Conservation (phyloP, 306 rosid genomes). For the Biancaea sappan region DNA sequence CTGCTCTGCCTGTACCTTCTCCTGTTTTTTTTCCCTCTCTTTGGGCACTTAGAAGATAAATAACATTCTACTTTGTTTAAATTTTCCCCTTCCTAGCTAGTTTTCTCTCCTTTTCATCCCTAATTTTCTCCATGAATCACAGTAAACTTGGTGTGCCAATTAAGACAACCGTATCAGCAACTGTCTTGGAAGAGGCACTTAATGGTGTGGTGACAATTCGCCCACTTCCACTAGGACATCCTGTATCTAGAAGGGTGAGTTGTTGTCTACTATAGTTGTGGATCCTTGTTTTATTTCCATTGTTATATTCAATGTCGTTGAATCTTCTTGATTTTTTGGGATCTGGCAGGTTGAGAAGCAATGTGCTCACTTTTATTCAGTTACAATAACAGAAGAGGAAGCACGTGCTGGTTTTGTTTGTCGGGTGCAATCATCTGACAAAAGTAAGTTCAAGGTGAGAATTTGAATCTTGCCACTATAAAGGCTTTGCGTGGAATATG, state of each 20-base stretch:
- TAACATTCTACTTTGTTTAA: neutral
- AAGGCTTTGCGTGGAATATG: neutral
- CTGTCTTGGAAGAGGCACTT: constrained; percentile 93
- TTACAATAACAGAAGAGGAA: constrained; percentile 80
- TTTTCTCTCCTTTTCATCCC: constrained; percentile 19
- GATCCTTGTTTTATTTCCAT: neutral
- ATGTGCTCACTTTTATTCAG: constrained; percentile 92
- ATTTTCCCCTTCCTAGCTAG: neutral
- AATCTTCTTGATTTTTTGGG: constrained; percentile 21
- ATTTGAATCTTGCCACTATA: constrained; percentile 22
- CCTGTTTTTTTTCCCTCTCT: constrained; percentile 8
- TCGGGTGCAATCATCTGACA: constrained; percentile 89
- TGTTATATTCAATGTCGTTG: constrained; percentile 18
- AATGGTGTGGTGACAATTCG: constrained; percentile 67
- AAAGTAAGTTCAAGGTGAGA: constrained; percentile 96
- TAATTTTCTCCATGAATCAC: constrained; percentile 31
- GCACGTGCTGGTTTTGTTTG: constrained; percentile 90
- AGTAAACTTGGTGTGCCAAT: constrained; percentile 99
- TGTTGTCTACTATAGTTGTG: neutral
- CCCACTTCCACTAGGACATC: constrained; percentile 74
- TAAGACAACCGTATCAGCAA: constrained; percentile 94
- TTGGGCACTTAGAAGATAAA: constrained; percentile 7
- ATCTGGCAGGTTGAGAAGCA: constrained; percentile 91
- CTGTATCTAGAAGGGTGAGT: constrained; percentile 69
- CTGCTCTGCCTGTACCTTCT: constrained; percentile 25